phyloP scores from a whole-genome alignment of 345 rosid species.

The Dipteronia sinensis region DNA sequence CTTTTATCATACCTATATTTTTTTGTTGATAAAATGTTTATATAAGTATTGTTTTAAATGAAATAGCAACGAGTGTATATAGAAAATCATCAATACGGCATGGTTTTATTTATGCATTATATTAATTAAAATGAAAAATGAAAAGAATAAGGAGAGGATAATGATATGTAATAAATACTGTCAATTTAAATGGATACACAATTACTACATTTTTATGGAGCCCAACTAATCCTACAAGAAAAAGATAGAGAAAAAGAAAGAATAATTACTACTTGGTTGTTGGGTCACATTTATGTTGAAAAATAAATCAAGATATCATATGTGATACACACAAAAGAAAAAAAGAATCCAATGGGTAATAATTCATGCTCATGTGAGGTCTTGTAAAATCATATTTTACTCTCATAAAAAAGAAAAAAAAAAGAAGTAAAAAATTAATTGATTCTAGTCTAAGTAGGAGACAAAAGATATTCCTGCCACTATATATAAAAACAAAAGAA shows the following conservation, averaged over 20 bases:
- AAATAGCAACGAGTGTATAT: too few relatives aligned
- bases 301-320: neutral
- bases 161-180: neutral
- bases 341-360: neutral
- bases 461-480: conserved; percentile 20
- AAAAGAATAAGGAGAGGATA: neutral
- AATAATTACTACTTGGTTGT: too few relatives aligned
- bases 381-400: neutral
- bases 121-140: neutral
- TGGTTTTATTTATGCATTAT: too few relatives aligned
- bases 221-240: neutral
- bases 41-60: too few relatives aligned
- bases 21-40: too few relatives aligned
- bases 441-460: neutral
- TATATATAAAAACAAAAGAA: conserved; percentile 4
- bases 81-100: too few relatives aligned
- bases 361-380: neutral
- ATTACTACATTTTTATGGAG: neutral
- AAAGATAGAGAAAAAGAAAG: neutral
- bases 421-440: neutral
- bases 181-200: neutral
- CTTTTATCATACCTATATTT: too few relatives aligned
- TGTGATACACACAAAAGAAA: too few relatives aligned
- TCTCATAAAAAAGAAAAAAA: neutral
- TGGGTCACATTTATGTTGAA: conserved; percentile 6